Percentiles rank a stretch among this genome's conserved stretches.
phyloP scores from a whole-genome alignment of 2,329 filamentous ascomycete genomes.

The Neonectria hederae region DNA sequence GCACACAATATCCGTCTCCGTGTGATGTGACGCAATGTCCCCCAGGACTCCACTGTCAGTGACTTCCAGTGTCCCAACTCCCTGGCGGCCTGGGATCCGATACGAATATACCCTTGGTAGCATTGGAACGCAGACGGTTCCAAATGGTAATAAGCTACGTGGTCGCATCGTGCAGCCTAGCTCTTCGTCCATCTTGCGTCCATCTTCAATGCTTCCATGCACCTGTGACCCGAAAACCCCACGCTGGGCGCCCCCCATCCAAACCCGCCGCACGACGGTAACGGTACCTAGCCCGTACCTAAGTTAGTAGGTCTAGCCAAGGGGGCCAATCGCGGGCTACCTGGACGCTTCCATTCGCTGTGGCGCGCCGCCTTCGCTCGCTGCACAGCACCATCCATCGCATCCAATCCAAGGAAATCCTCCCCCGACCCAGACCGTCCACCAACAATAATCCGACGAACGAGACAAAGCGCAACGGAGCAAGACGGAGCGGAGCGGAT shows the following conservation, averaged over 20 bases:
- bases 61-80: background rate
- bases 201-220: background rate
- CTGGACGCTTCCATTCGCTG: constrained; percentile 1
- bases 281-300: background rate
- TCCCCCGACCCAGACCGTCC: constrained; percentile 14
- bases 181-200: background rate
- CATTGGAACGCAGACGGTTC: background rate
- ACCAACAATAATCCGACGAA: constrained; percentile 14
- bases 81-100: no score
- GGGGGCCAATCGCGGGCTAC: constrained; percentile 4
- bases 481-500: constrained; percentile 11
- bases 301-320: background rate
- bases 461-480: constrained; percentile 16
- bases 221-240: background rate
- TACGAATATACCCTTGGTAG: background rate
- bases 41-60: background rate
- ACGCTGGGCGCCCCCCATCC: background rate
- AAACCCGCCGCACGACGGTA: background rate
- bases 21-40: background rate
- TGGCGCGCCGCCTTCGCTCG: constrained; percentile 9
- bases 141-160: background rate
- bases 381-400: constrained; percentile 2
- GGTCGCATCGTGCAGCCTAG: background rate
- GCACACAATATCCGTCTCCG: background rate
- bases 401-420: background rate